These are phyloP conservation scores for Usnea hakonensis DNA, from an alignment of 495 filamentous ascomycete species.

Conservation along the genomic window DNA sequence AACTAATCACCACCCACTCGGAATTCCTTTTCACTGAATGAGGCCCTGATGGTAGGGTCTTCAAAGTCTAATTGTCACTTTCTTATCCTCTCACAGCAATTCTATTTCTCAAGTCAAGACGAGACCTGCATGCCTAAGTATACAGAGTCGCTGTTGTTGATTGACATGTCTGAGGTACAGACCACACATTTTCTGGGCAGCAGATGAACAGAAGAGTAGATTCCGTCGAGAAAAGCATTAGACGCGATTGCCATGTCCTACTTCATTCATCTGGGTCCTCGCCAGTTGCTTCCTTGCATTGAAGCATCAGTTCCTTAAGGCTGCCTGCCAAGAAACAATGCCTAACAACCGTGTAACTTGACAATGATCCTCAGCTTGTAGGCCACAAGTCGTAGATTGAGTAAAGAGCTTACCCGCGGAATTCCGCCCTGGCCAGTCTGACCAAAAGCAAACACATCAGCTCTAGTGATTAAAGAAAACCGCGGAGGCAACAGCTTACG, in stretches of 20 bases:
- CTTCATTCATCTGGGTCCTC: not conserved
- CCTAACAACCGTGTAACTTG: conserved; percentile 3
- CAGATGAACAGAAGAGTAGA: not conserved
- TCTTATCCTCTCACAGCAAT: too few species aligned
- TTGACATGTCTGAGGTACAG: too few species aligned
- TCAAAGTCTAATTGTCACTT: too few species aligned
- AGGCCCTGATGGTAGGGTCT: too few species aligned
- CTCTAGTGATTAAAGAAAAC: not conserved
- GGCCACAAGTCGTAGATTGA: not conserved
- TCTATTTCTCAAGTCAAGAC: too few species aligned
- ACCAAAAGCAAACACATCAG: not conserved
- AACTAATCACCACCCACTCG: too few species aligned
- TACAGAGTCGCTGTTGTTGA: too few species aligned
- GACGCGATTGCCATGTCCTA: not conserved
- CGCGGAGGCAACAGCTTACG: not conserved
- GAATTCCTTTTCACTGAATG: too few species aligned
- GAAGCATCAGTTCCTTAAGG: not conserved
- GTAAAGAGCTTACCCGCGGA: not conserved
- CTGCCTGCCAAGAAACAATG: not conserved
- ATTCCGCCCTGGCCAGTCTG: not conserved
- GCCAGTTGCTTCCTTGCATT: not conserved
- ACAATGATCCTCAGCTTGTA: not conserved
- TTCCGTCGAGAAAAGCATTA: not conserved
- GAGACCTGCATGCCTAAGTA: too few species aligned
- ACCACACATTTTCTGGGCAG: too few species aligned